Evolutionary conservation across 2,329 filamentous ascomycete species (phyloP).

Genomic region (Colletotrichum sp.): DNA sequence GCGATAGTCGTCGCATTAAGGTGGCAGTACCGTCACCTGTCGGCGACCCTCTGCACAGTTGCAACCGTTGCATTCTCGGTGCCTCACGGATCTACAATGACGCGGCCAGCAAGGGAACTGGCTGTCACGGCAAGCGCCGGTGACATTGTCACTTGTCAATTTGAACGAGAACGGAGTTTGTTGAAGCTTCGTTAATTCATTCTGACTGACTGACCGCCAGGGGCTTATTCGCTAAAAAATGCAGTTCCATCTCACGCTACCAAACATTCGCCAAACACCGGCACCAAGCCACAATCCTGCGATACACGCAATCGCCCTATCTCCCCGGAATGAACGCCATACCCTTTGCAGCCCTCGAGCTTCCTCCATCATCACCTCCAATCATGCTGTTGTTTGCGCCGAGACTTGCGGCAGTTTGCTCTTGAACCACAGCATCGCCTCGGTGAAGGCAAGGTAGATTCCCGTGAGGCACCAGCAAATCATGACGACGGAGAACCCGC

Average conservation of each 20-base stretch:
- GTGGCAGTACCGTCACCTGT: neutral
- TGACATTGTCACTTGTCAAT: neutral
- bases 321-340: neutral
- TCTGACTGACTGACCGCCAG: neutral
- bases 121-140: neutral
- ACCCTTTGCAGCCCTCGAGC: neutral
- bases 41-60: neutral
- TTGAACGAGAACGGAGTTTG: neutral
- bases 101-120: neutral
- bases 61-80: neutral
- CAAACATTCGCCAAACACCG: neutral
- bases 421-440: slow-evolving; percentile 43
- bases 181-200: neutral
- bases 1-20: neutral
- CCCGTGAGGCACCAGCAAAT: slow-evolving; percentile 55
- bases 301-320: neutral
- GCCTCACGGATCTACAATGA: neutral
- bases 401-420: slow-evolving; percentile 2
- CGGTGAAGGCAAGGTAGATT: slow-evolving; percentile 54
- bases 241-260: neutral
- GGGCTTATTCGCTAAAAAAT: neutral
- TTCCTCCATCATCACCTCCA: neutral
- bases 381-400: neutral
- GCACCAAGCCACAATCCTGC: neutral
- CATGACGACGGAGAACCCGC: slow-evolving; percentile 51